Evolutionary conservation across 495 filamentous ascomycete species (phyloP).

Genomic region (Neohortaea acidophila): DNA sequence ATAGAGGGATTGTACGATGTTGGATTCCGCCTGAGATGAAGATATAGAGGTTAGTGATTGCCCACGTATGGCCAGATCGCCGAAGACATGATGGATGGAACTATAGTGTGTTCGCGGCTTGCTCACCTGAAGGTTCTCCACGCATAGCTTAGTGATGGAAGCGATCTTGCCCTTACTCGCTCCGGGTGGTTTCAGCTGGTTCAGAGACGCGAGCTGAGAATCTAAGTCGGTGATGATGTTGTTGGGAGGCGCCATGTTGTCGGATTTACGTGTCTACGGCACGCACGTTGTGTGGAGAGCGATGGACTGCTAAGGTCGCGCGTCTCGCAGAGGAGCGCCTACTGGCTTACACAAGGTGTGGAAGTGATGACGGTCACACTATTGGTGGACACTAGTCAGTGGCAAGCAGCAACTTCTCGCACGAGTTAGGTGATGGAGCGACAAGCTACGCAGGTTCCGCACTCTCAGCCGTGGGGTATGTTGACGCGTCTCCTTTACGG

Average conservation of each 20-base stretch:
- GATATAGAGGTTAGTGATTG: constrained; percentile 3
- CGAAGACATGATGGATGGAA: too few species aligned
- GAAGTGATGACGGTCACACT: background rate
- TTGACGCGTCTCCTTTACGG: too few species aligned
- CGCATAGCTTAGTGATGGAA: constrained; percentile 70
- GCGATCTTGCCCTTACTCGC: constrained; percentile 82
- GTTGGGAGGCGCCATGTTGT: constrained; percentile 56
- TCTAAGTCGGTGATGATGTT: constrained; percentile 69
- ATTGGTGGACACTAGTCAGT: constrained; percentile 1
- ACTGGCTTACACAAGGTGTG: background rate
- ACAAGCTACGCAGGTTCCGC: too few species aligned
- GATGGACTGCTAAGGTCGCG: background rate
- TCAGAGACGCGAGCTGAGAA: constrained; percentile 77
- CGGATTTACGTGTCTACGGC: constrained; percentile 3
- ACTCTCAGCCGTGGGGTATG: too few species aligned
- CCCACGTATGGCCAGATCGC: constrained; percentile 1
- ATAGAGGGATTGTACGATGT: constrained; percentile 89
- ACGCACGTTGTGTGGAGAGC: too few species aligned
- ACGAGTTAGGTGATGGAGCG: background rate
- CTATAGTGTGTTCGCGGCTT: too few species aligned
- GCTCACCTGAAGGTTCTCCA: constrained; percentile 85
- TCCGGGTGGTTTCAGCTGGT: constrained; percentile 76
- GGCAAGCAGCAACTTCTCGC: constrained; percentile 1
- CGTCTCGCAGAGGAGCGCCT: background rate
- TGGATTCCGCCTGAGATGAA: constrained; percentile 65